Conservation (phyloP, 2,329 filamentous ascomycete species). For the Ophiobolus disseminans region DNA sequence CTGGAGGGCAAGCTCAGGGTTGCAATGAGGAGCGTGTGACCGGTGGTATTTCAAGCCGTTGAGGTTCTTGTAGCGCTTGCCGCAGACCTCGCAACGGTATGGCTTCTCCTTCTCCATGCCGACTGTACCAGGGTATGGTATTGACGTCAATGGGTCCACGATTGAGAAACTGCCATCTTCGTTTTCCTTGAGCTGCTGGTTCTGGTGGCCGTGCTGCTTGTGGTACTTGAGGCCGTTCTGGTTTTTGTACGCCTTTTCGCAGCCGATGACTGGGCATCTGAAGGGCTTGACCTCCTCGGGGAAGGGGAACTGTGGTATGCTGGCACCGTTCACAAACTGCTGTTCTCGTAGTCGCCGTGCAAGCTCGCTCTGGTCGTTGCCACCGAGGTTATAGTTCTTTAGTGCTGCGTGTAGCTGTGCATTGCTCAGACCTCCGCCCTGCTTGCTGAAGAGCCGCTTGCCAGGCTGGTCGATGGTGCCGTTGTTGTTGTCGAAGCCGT, state of each 20-base stretch:
- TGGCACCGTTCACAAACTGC: conserved; percentile 63
- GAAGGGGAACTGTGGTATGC: conserved; percentile 50
- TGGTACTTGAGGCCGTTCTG: conserved; percentile 97
- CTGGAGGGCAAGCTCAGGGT: conserved; percentile 75
- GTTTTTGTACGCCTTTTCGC: conserved; percentile 99
- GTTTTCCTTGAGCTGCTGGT: conserved; percentile 95
- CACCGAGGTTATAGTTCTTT: conserved; percentile 74
- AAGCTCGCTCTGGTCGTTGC: conserved; percentile 70
- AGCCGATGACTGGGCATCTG: conserved; percentile 96
- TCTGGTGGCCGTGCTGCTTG: conserved; percentile 89
- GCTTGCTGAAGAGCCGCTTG: conserved; percentile 85
- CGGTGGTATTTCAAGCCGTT: conserved; percentile 94
- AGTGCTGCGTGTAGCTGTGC: conserved; percentile 77
- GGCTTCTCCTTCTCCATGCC: conserved; percentile 99
- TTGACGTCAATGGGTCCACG: conserved; percentile 92
- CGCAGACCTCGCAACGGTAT: conserved; percentile 94
- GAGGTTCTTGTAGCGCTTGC: conserved; percentile 98
- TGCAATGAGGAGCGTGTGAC: conserved; percentile 81
- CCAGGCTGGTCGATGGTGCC: conserved; percentile 86
- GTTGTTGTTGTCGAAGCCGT: conserved; percentile 47
- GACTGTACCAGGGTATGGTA: conserved; percentile 91
- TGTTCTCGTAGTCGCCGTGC: conserved; percentile 70
- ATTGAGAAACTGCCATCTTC: conserved; percentile 97
- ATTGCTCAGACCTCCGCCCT: conserved; percentile 73
- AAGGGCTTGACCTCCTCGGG: conserved; percentile 96